Evolutionary conservation across 2,329 filamentous ascomycete species (phyloP), one percentile per base, ranked within the genome.

Genomic region (Polychaeton citri): DNA sequence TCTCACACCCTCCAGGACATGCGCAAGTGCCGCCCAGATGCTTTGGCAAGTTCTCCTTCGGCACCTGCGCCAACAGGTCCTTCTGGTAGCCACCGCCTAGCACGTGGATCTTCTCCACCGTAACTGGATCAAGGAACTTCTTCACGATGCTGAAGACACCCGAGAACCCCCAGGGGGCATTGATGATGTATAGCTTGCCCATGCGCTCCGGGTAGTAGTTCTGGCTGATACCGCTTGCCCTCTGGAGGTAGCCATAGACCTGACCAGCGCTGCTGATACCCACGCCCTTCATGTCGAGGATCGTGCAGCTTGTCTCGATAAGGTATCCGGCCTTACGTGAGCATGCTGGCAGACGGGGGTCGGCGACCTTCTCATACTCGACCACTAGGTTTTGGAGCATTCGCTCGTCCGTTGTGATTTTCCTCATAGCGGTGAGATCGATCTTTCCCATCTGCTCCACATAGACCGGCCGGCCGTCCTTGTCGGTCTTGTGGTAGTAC

Each of bases 131-230:
- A 52, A 98, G 73, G 76, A 90, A 96, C 47, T 78, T 77, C 72
- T 92, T 95, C 62, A 96, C 74, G 39, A 92, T 72, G 57, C 66
- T 71, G 72, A 90, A 98, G 44, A 86, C 81, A 48, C 73, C 72
- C 43, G 79, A 79, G 71, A 96, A 96, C 18, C 87, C 87, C 87
- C 87, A 96, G 15, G 86, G 86, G 3, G 88, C 84, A 65, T 98
- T 98, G 76, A 98, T 95, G 51, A 98, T 68, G 72, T 94, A 98
- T 57, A 98, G 72, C 64, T 86, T 87, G 54, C 90, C 90, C 40
- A 98, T 72, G 40, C 90, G 83, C 72, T 98, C 90, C 6, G 90
- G 90, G 67, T 98, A 98, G 76, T 96, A 93, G 74, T 96, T 94
- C 66, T 96, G 90, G 46, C 84, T 93, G 64, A 98, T 83, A 59